phyloP scores from a whole-genome alignment of 352 stramenopile genomes.

The Globisporangium cystogenes region DNA sequence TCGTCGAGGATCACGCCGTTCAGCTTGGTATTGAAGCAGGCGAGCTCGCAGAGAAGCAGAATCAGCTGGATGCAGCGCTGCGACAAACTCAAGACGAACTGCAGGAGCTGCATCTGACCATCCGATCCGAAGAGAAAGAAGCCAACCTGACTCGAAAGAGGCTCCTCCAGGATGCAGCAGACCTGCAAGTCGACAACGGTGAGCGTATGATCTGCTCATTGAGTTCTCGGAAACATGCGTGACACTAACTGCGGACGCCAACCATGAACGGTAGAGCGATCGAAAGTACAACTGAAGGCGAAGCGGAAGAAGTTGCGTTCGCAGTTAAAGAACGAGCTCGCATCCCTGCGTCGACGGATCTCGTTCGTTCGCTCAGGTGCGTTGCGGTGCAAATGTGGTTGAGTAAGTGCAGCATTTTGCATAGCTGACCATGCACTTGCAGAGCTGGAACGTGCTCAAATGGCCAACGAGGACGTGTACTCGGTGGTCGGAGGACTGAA shows the following conservation, averaged over 20 bases:
- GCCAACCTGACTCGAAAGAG: constrained; percentile 19
- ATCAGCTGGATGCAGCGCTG: constrained; percentile 23
- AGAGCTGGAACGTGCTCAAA: constrained; percentile 43
- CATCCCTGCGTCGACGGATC: constrained; percentile 31
- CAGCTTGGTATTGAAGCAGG: constrained; percentile 29
- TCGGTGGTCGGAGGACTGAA: constrained; percentile 24
- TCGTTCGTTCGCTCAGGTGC: constrained; percentile 30
- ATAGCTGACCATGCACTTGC: background rate
- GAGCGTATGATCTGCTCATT: background rate
- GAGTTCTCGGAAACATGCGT: background rate
- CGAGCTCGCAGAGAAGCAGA: constrained; percentile 17
- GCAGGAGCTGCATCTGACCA: constrained; percentile 21
- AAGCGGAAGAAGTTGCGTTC: constrained; percentile 39
- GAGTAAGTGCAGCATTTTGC: background rate
- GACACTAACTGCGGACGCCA: background rate
- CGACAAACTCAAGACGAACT: constrained; percentile 16
- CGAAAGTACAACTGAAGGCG: constrained; percentile 30
- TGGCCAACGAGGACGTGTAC: constrained; percentile 40
- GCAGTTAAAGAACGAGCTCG: constrained; percentile 42
- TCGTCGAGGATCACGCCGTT: constrained; percentile 34
- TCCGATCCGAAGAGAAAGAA: constrained; percentile 37
- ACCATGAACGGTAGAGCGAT: constrained; percentile 17
- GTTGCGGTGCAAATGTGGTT: background rate
- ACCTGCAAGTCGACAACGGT: constrained; percentile 36
- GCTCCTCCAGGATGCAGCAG: constrained; percentile 23